Conservation (phyloP, 2,329 filamentous ascomycete species). For the Aspergillus fischeri region DNA sequence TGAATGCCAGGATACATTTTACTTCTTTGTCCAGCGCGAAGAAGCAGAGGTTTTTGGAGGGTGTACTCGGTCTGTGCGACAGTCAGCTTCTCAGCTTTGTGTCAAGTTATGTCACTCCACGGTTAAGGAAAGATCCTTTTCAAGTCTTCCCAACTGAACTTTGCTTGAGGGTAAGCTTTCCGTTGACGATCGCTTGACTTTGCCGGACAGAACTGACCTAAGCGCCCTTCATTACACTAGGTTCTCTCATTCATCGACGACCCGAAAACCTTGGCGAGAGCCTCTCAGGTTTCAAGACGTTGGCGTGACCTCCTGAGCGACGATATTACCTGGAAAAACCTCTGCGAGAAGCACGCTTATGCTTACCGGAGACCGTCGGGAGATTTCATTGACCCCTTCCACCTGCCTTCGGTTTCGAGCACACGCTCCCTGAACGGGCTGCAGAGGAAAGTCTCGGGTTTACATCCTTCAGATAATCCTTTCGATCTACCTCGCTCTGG, state of each 20-base stretch:
- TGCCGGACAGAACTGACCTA: conserved; percentile 8
- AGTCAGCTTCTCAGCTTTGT: conserved; percentile 95
- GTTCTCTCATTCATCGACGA: conserved; percentile 97
- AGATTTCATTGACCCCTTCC: conserved; percentile 35
- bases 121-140: conserved; percentile 95
- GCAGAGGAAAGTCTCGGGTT: conserved; percentile 23
- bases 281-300: conserved; percentile 90
- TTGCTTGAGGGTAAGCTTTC: conserved; percentile 68
- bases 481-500: conserved; percentile 43
- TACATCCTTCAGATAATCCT: conserved; percentile 43
- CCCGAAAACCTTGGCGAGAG: conserved; percentile 84
- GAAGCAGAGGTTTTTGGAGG: conserved; percentile 75
- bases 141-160: conserved; percentile 87
- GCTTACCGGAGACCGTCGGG: conserved; percentile 65
- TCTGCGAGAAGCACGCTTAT: conserved; percentile 95
- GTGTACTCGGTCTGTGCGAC: conserved; percentile 88
- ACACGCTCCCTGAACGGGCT: conserved; percentile 18
- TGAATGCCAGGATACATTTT: conserved; percentile 76
- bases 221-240: conserved; percentile 41
- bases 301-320: conserved; percentile 93
- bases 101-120: conserved; percentile 88
- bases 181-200: background rate
- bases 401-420: conserved; percentile 19
- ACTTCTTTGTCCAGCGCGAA: conserved; percentile 70
- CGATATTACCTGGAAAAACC: conserved; percentile 96